These are phyloP conservation scores for Houttuynia cordata DNA, from an alignment of 164 flowering plant genomes.

Conservation along the genomic window DNA sequence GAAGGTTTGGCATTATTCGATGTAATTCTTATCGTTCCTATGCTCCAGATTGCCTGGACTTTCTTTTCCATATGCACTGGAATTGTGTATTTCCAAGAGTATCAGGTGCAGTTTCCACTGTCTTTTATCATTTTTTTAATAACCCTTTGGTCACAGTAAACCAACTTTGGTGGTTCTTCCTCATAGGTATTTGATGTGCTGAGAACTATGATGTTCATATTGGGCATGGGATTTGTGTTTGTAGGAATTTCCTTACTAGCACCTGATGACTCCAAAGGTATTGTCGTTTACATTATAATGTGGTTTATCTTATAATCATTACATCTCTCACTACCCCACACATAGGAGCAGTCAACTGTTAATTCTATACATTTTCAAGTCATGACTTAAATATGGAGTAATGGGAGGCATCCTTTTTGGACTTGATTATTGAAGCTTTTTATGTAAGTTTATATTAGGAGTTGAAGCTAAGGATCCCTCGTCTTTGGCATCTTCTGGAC, in stretches of 20 bases:
- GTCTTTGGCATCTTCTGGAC: slow-evolving; percentile 28
- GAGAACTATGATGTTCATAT: slow-evolving; percentile 77
- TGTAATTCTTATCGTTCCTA: slow-evolving; percentile 94
- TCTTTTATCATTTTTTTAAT: background rate
- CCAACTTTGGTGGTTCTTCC: slow-evolving; percentile 1
- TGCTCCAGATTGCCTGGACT: slow-evolving; percentile 99
- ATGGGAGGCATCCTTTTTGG: background rate
- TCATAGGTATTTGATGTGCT: slow-evolving; percentile 75
- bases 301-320: background rate
- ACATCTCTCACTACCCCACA: background rate
- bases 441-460: slow-evolving; percentile 28
- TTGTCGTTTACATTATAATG: background rate
- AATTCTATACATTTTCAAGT: too few relatives aligned
- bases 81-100: slow-evolving; percentile 91
- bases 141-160: slow-evolving; percentile 1
- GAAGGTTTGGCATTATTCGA: slow-evolving; percentile 89
- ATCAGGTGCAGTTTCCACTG: slow-evolving; percentile 43
- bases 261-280: slow-evolving; percentile 90
- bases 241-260: slow-evolving; percentile 91
- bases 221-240: slow-evolving; percentile 83
- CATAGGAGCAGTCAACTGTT: background rate
- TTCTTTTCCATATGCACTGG: slow-evolving; percentile 97
- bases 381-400: too few relatives aligned
- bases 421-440: too few relatives aligned
- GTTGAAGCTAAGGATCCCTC: slow-evolving; percentile 55